Conservation (phyloP, 805 yeast genomes). For the Metschnikowia sp. region DNA sequence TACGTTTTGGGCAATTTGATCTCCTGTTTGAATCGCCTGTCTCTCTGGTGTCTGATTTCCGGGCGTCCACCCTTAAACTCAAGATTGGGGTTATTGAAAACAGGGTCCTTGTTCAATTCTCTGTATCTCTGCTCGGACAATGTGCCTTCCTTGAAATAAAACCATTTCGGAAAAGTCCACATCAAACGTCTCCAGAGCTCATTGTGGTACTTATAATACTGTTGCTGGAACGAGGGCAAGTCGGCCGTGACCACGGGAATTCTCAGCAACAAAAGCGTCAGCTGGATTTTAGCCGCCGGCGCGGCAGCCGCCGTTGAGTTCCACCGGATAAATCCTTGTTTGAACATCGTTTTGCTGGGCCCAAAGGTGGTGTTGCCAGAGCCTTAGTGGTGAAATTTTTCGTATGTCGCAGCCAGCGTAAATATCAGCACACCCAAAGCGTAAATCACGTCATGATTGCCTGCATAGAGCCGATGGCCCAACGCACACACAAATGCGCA, state of each 20-base stretch:
- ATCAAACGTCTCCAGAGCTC: slow-evolving; percentile 85
- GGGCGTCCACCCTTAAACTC: slow-evolving; percentile 84
- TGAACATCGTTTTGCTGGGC: slow-evolving; percentile 12
- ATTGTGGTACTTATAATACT: slow-evolving; percentile 77
- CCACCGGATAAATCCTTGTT: slow-evolving; percentile 13
- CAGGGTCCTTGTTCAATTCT: slow-evolving; percentile 73
- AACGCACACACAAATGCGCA: neutral
- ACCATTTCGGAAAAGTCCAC: slow-evolving; percentile 97
- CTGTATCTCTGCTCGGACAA: slow-evolving; percentile 78
- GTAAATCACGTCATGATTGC: slow-evolving; percentile 6
- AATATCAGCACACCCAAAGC: neutral
- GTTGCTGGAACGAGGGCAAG: slow-evolving; percentile 63
- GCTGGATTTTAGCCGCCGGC: slow-evolving; percentile 27
- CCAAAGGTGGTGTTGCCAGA: neutral
- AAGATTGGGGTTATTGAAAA: slow-evolving; percentile 66
- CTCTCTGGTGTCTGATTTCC: slow-evolving; percentile 83
- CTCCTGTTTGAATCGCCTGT: slow-evolving; percentile 77
- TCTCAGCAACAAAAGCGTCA: slow-evolving; percentile 67
- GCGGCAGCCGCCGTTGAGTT: slow-evolving; percentile 13
- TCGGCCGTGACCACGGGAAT: slow-evolving; percentile 83
- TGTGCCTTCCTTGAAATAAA: slow-evolving; percentile 86
- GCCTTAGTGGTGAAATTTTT: slow-evolving; percentile 10
- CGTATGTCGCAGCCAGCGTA: slow-evolving; percentile 11
- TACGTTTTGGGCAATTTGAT: slow-evolving; percentile 70
- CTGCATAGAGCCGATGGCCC: neutral